A percentile compares a stretch with the other conserved stretches of the same genome.
Evolutionary conservation across 139 green algal species (phyloP).

Genomic region (Haematococcus lacustris): DNA sequence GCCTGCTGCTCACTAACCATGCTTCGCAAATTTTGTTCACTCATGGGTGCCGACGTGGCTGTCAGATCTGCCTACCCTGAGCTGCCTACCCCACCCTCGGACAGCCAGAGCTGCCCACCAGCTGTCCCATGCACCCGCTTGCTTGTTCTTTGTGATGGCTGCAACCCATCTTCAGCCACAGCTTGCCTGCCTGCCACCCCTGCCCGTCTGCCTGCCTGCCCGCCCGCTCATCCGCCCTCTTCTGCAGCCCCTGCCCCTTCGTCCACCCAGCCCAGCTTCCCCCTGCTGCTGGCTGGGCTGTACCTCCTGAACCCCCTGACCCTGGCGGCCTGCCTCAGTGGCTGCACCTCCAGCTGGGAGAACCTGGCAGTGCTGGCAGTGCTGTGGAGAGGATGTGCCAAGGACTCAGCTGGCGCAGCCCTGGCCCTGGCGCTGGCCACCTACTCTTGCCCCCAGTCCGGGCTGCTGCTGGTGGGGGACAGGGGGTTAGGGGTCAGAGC

Average conservation of each 20-base stretch:
- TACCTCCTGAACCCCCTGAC: slow-evolving; percentile 51
- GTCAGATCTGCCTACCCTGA: no score
- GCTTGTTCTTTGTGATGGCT: not conserved
- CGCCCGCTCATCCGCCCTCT: not conserved
- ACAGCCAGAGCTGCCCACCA: no score
- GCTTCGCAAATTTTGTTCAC: not conserved
- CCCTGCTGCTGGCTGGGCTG: slow-evolving; percentile 5
- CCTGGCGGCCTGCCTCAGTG: slow-evolving; percentile 20
- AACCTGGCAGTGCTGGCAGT: slow-evolving; percentile 20
- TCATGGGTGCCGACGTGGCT: no score
- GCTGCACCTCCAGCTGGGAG: slow-evolving; percentile 31
- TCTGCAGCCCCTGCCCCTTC: not conserved
- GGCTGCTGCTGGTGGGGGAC: slow-evolving; percentile 24
- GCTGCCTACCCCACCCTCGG: no score
- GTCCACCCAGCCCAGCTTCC: not conserved
- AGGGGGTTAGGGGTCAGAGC: not conserved
- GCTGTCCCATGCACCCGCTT: no score
- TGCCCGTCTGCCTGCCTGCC: not conserved
- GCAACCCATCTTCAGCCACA: not conserved
- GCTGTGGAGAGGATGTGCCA: slow-evolving; percentile 5
- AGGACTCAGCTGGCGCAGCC: slow-evolving; percentile 12
- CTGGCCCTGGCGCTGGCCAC: slow-evolving; percentile 16
- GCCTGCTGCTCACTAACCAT: not conserved
- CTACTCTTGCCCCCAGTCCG: slow-evolving; percentile 33
- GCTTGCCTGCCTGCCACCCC: not conserved